Base-by-base conservation (phyloP, 2,329 filamentous ascomycete species). In the Exserohilum turcica region DNA sequence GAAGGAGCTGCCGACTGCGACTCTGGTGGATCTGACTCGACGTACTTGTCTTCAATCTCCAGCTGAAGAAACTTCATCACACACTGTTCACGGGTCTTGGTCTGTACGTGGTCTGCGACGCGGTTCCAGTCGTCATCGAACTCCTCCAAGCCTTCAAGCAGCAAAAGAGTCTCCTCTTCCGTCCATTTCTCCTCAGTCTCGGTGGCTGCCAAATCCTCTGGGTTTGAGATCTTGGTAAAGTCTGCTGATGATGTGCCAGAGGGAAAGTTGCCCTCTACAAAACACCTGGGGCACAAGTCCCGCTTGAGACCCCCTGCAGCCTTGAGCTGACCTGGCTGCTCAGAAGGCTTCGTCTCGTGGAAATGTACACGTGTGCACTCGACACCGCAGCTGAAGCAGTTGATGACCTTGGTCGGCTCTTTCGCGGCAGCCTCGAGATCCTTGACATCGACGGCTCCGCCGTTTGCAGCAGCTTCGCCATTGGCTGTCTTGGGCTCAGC, bases 91-190 rank as follows among this genome's bases (percentile, higher is more conserved):
- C 91, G 84, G 1, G 92, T 96, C 55, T 93, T 87, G 2, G 91
- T 95, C 43, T 90, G 90, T 37, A 99, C 94, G 68, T 97, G 90
- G 59, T 93, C 91, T 1, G 95, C 88, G 61, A 99, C 92, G 66
- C 91, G 86, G 52, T 90, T 88, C 94, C 94, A 99, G 76, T 97
- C 91, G 56, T 97, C 93, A 61, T 97, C 93, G 66, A 93, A 96
- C 65, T 89, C 85, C 77, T 99, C 94, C 43, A 99, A 80, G 7
- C 86, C 95, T 74, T 99, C 94, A 6, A 99, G 83, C 32, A 99
- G 83, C 43, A 92, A 82, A n/a, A 99, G 80, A 12, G 91, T 84
- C 76, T 99, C 94, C 12, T 90, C 86, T 68, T 97, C 92, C 16
- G 88, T 89, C 94, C 94, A 99, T 1, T 91, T 87, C 13, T 90